Percentiles rank a stretch among this genome's conserved stretches.
phyloP scores from a whole-genome alignment of 257 asterid species.

The Solanum medicagineum region DNA sequence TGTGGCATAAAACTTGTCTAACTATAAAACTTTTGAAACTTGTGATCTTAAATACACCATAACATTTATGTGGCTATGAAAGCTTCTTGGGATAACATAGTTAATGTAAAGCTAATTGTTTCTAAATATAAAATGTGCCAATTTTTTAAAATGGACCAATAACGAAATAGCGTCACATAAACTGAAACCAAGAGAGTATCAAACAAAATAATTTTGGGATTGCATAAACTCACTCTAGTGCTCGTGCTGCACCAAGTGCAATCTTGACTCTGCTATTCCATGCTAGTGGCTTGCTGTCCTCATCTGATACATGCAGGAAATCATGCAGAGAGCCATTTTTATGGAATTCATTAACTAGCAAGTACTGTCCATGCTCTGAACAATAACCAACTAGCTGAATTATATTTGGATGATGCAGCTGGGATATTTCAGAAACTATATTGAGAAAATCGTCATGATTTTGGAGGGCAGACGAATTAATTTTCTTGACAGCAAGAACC shows the following conservation, averaged over 20 bases:
- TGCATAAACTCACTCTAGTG: conserved; percentile 57
- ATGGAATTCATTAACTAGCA: conserved; percentile 68
- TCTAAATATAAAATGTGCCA: neutral
- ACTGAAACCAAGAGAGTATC: neutral
- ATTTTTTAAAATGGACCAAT: neutral
- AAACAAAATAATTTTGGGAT: neutral
- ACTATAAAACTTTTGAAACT: neutral
- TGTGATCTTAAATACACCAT: neutral
- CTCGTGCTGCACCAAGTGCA: conserved; percentile 96
- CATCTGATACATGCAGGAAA: conserved; percentile 69
- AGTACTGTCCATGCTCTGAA: conserved; percentile 81
- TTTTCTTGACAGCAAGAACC: conserved; percentile 92
- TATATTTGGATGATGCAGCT: conserved; percentile 70
- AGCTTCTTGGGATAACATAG: neutral
- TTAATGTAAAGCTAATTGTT: neutral
- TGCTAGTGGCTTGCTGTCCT: conserved; percentile 61
- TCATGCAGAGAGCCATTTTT: conserved; percentile 78
- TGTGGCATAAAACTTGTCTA: neutral
- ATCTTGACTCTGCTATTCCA: conserved; percentile 95
- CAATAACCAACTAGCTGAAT: conserved; percentile 85
- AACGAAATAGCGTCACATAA: neutral
- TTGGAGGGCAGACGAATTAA: conserved; percentile 52
- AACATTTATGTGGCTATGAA: neutral
- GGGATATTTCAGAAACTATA: conserved; percentile 59
- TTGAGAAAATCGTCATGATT: conserved; percentile 58